A percentile compares a stretch with the other conserved stretches of the same genome.
Conservation (phyloP, 1,284 basidiomycete species). For the Mycena citricolor region DNA sequence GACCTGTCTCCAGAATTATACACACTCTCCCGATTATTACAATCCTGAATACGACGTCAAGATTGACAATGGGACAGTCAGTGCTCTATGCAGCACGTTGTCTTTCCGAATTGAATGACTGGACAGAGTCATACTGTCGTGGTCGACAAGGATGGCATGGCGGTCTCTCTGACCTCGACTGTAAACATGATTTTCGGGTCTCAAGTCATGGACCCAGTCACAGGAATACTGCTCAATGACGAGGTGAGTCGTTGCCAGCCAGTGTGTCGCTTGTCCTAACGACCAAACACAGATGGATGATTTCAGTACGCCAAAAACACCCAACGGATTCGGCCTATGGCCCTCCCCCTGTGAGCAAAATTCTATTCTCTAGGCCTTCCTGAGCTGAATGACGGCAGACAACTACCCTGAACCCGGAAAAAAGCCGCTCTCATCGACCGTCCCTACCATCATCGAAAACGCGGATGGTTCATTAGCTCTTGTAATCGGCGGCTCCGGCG, state of each 20-base stretch:
- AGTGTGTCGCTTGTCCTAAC: not conserved
- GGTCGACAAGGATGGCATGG: constrained; percentile 83
- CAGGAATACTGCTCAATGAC: constrained; percentile 88
- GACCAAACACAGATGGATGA: constrained; percentile 68
- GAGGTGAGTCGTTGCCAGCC: constrained; percentile 45
- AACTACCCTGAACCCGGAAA: constrained; percentile 89
- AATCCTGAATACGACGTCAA: constrained; percentile 77
- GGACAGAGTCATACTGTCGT: constrained; percentile 78
- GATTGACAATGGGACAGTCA: constrained; percentile 84
- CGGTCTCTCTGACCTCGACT: constrained; percentile 82
- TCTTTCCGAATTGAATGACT: constrained; percentile 8
- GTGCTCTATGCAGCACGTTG: constrained; percentile 25
- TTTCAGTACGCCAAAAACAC: constrained; percentile 78
- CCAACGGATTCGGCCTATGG: constrained; percentile 83
- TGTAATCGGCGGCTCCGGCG: constrained; percentile 84
- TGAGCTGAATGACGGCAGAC: constrained; percentile 41
- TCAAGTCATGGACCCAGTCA: constrained; percentile 77
- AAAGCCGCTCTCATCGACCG: constrained; percentile 83
- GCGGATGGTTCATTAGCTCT: constrained; percentile 68
- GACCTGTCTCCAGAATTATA: constrained; percentile 56
- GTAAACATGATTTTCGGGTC: constrained; percentile 91
- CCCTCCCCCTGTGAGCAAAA: constrained; percentile 74
- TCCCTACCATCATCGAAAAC: constrained; percentile 79
- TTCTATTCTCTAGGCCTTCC: constrained; percentile 2
- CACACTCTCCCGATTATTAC: constrained; percentile 82